phyloP scores from a whole-genome alignment of 441 rosid species.

The Aquilaria agallochum region DNA sequence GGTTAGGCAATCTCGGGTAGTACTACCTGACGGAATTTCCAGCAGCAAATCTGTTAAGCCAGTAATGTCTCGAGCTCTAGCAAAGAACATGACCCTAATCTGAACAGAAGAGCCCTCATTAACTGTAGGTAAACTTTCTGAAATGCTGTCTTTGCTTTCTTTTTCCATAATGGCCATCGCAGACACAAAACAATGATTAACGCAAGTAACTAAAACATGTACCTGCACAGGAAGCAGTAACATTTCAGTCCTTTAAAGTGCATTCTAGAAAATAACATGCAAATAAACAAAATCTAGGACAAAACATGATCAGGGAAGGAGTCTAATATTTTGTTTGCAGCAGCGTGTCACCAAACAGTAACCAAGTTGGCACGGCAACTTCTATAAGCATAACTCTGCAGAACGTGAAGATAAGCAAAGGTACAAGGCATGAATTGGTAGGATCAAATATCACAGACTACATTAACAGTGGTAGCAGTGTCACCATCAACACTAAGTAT shows the following conservation, averaged over 20 bases:
- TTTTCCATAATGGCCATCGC: slow-evolving; percentile 20
- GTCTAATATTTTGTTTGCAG: no score
- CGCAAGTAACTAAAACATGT: slow-evolving; percentile 1
- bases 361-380: no score
- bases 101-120: slow-evolving; percentile 27
- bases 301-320: no score
- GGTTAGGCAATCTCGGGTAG: slow-evolving; percentile 62
- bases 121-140: neutral
- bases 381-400: no score
- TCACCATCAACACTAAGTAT: no score
- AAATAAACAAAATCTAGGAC: no score
- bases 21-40: slow-evolving; percentile 57
- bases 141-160: slow-evolving; percentile 13
- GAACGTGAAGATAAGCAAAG: no score
- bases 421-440: no score
- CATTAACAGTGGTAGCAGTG: no score
- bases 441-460: no score
- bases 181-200: neutral
- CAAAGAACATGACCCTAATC: slow-evolving; percentile 76
- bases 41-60: slow-evolving; percentile 49
- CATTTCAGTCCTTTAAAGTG: neutral
- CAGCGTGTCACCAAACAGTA: no score
- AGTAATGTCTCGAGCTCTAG: slow-evolving; percentile 78
- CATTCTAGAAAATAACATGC: no score
- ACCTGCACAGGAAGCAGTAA: slow-evolving; percentile 7